Evolutionary conservation across 192 early-diverging fungal genomes (phyloP), one percentile per base, ranked within the genome.

Genomic region (Glomus cerebriforme): DNA sequence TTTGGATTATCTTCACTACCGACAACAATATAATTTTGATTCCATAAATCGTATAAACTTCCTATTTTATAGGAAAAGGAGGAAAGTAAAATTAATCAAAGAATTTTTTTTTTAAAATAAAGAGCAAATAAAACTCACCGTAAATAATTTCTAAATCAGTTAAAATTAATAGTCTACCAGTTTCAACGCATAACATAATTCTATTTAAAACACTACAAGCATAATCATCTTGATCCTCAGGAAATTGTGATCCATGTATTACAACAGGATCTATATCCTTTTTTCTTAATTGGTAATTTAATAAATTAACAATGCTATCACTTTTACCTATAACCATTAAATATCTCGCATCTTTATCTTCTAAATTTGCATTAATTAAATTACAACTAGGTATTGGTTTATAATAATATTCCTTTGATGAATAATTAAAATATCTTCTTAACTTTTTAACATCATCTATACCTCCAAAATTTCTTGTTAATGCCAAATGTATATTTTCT

Each of bases 31-130:
- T 79, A 79, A 73, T 79, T 79, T 31, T 79, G 79, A 74, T 79
- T 79, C 79, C 79, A 79, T 47, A 79, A 59, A 37, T 79, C 79
- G 34, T 79, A 79, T 17, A 79, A 47, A 29, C 72, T 76, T 13
- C 79, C 79, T 68, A 34, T 39, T 37, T 10, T 9, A 27, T 35
- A n/a, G 12, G 19, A 35, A n/a, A 7, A 22, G 5, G 22, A 24
- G 37, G 8, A 39, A 39, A 39, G 37, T 7, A 9, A 10, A 39
- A 39, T n/a, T n/a, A n/a, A 39, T 39, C 37, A 39, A 7, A n/a
- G n/a, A n/a, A n/a, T 39, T 9, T 39, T 39, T 39, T 39, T 39
- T 39, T 39, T 0, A 31, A 15, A 8, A 24, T 22, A 8, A 35
- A 15, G 19, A 22, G n/a, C n/a, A 35, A 35, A 68, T 22, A 5